These are phyloP conservation scores for Blastocystis sp. DNA, from an alignment of 352 stramenopile genomes.

Conservation along the genomic window DNA sequence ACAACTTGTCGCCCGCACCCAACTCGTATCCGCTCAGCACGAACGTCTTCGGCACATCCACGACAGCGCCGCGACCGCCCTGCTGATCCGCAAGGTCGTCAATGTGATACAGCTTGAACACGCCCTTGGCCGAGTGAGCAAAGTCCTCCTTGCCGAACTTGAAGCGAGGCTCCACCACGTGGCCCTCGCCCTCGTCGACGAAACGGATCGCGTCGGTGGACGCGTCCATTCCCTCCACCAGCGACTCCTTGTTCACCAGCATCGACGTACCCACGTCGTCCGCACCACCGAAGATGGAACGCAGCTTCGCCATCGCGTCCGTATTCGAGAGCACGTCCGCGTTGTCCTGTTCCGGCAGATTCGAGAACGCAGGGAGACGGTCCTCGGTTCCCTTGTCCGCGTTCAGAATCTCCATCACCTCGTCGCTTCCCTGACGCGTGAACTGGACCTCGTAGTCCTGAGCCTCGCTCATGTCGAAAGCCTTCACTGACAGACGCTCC, in stretches of 20 bases:
- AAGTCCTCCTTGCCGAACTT: constrained; percentile 50
- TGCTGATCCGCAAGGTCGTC: background rate
- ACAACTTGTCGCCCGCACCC: constrained; percentile 33
- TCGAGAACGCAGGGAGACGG: constrained; percentile 23
- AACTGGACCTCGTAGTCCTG: constrained; percentile 22
- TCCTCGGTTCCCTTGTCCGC: constrained; percentile 3
- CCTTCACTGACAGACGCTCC: constrained; percentile 33
- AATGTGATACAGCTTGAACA: constrained; percentile 25
- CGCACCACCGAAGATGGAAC: background rate
- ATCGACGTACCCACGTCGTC: background rate
- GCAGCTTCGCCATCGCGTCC: constrained; percentile 1
- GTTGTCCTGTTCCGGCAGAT: background rate
- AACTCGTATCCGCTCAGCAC: background rate
- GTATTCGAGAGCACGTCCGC: background rate
- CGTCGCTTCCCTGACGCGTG: background rate
- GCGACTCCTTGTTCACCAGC: background rate
- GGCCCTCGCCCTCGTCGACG: background rate
- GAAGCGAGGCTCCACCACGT: background rate
- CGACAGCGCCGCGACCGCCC: background rate
- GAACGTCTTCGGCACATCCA: constrained; percentile 15
- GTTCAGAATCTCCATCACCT: constrained; percentile 21
- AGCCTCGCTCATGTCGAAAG: background rate
- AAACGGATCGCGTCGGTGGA: constrained; percentile 10
- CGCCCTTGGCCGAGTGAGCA: background rate
- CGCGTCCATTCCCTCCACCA: constrained; percentile 20